phyloP scores from a whole-genome alignment of 768 basidiomycete species.

The Lentinula guzmanii region DNA sequence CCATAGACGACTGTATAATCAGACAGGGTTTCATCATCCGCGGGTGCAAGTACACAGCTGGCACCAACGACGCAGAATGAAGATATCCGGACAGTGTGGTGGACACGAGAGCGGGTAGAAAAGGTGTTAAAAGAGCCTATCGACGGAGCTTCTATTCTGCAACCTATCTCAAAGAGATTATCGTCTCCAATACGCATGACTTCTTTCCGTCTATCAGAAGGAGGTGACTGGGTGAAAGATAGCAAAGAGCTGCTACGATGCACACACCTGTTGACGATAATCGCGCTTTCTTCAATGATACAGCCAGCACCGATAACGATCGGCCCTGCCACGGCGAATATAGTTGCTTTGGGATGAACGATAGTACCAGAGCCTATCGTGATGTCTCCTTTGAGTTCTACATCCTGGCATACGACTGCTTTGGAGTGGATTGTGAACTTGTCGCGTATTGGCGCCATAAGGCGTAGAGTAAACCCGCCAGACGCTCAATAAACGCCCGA shows the following conservation, averaged over 20 bases:
- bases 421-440: constrained; percentile 88
- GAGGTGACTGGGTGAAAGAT: not conserved
- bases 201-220: constrained; percentile 52
- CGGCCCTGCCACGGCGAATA: constrained; percentile 86
- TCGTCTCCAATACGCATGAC: constrained; percentile 92
- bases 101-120: constrained; percentile 76
- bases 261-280: constrained; percentile 79
- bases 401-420: constrained; percentile 88
- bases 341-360: constrained; percentile 90
- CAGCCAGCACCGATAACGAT: constrained; percentile 86
- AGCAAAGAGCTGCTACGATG: not conserved
- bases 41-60: constrained; percentile 71
- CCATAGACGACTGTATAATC: constrained; percentile 87
- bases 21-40: constrained; percentile 71
- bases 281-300: constrained; percentile 87
- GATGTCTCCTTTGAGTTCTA: constrained; percentile 90
- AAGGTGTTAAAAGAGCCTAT: constrained; percentile 86
- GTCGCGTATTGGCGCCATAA: constrained; percentile 54
- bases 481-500: not conserved
- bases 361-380: constrained; percentile 90
- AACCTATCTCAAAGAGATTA: constrained; percentile 92
- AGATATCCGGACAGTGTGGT: constrained; percentile 74
- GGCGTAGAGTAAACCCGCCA: not conserved
- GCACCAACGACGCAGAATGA: constrained; percentile 83
- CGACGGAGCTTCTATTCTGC: constrained; percentile 80